Evolutionary conservation across 768 basidiomycete genomes (phyloP).

Genomic region (Amanita pallidorosea): DNA sequence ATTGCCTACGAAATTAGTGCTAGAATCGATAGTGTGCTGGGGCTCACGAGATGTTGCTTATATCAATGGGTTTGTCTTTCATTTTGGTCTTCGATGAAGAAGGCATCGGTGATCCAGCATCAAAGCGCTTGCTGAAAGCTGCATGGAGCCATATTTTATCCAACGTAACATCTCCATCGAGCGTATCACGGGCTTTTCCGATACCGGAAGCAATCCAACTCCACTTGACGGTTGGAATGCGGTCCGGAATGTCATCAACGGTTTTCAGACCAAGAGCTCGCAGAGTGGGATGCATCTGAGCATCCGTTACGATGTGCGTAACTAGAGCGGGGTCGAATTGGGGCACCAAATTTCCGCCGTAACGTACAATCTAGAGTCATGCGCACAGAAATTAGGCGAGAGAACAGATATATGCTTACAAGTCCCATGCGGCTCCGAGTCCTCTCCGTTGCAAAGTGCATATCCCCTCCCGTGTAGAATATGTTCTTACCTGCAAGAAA

Average conservation of each 20-base stretch:
- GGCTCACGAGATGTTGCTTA: slow-evolving; percentile 40
- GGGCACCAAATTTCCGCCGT: slow-evolving; percentile 54
- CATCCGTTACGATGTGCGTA: slow-evolving; percentile 61
- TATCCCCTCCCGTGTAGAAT: slow-evolving; percentile 51
- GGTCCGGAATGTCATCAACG: slow-evolving; percentile 47
- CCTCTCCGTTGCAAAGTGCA: slow-evolving; percentile 33
- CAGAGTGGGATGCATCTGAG: slow-evolving; percentile 17
- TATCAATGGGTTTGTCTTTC: slow-evolving; percentile 21
- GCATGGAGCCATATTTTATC: slow-evolving; percentile 34
- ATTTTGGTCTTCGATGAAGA: slow-evolving; percentile 11
- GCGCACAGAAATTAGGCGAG: not conserved
- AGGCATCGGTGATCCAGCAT: slow-evolving; percentile 20
- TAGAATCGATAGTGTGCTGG: slow-evolving; percentile 2
- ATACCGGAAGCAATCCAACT: slow-evolving; percentile 41
- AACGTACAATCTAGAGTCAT: slow-evolving; percentile 40
- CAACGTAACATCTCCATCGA: slow-evolving; percentile 14
- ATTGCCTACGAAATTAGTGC: slow-evolving; percentile 16
- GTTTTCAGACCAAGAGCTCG: slow-evolving; percentile 36
- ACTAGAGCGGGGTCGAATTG: slow-evolving; percentile 42
- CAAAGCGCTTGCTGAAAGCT: slow-evolving; percentile 35
- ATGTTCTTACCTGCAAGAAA: slow-evolving; percentile 41
- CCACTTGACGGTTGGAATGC: slow-evolving; percentile 59
- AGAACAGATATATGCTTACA: slow-evolving; percentile 27
- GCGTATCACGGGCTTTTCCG: slow-evolving; percentile 6
- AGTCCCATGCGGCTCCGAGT: slow-evolving; percentile 52